These are phyloP conservation scores for Candida pseudofarinosa DNA, from an alignment of 805 yeast species.

Conservation along the genomic window DNA sequence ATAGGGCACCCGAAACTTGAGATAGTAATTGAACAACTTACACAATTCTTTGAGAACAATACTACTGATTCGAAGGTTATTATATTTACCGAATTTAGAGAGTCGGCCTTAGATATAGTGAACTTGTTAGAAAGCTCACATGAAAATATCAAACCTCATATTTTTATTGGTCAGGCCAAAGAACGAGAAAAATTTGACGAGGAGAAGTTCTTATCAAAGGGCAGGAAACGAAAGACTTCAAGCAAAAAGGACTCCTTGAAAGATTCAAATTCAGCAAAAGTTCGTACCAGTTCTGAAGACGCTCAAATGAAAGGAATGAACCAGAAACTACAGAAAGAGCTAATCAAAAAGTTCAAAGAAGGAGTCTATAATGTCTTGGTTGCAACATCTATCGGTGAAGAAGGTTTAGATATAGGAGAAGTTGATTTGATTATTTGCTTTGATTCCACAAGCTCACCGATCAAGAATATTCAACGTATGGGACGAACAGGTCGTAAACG, in stretches of 20 bases:
- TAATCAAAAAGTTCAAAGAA: constrained; percentile 65
- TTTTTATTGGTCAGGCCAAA: constrained; percentile 88
- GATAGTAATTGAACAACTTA: constrained; percentile 52
- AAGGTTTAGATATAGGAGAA: constrained; percentile 97
- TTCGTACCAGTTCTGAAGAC: constrained; percentile 61
- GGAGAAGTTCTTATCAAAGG: constrained; percentile 40
- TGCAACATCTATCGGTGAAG: constrained; percentile 97
- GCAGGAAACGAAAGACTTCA: constrained; percentile 24
- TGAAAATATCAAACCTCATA: constrained; percentile 55
- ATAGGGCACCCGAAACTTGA: constrained; percentile 73
- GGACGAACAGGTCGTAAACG: constrained; percentile 97
- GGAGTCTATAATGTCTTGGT: constrained; percentile 79
- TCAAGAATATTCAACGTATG: constrained; percentile 91
- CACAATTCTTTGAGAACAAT: constrained; percentile 45
- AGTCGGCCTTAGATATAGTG: constrained; percentile 85
- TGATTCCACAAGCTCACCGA: constrained; percentile 91
- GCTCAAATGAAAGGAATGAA: constrained; percentile 86
- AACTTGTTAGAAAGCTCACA: constrained; percentile 47
- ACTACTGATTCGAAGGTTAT: constrained; percentile 67
- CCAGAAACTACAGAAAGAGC: constrained; percentile 80
- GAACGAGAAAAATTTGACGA: constrained; percentile 70
- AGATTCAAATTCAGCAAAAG: constrained; percentile 24
- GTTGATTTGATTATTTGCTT: constrained; percentile 91
- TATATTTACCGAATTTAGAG: constrained; percentile 83
- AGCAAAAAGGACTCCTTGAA: constrained; percentile 19